Conservation (phyloP, 805 yeast genomes). For the Candida pseudoglaebosa region DNA sequence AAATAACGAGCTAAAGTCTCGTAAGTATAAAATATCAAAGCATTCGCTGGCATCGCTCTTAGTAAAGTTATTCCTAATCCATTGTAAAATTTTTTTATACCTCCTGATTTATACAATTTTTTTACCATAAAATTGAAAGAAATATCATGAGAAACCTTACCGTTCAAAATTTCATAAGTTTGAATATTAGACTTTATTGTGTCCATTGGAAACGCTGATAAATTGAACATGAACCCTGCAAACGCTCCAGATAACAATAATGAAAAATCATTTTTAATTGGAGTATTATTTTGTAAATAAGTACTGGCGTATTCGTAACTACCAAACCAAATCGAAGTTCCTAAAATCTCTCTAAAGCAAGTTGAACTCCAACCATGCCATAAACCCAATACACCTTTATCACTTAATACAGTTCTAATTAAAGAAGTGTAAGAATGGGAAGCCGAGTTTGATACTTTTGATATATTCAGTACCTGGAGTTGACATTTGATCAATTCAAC, state of each 20-base stretch:
- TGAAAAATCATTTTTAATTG: slow-evolving; percentile 44
- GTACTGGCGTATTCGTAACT: slow-evolving; percentile 61
- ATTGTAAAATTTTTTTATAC: slow-evolving; percentile 69
- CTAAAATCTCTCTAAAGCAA: slow-evolving; percentile 75
- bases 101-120: slow-evolving; percentile 40
- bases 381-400: slow-evolving; percentile 64
- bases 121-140: slow-evolving; percentile 28
- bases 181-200: slow-evolving; percentile 87
- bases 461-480: slow-evolving; percentile 60
- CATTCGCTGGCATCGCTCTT: slow-evolving; percentile 88
- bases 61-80: slow-evolving; percentile 80
- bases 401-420: slow-evolving; percentile 34
- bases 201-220: slow-evolving; percentile 83
- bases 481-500: slow-evolving; percentile 89
- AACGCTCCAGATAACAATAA: slow-evolving; percentile 73
- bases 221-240: slow-evolving; percentile 81
- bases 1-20: slow-evolving; percentile 51
- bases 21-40: slow-evolving; percentile 76
- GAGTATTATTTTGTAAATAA: slow-evolving; percentile 10
- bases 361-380: slow-evolving; percentile 90
- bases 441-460: slow-evolving; percentile 24
- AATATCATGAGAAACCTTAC: slow-evolving; percentile 1
- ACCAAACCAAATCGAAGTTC: slow-evolving; percentile 94
- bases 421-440: slow-evolving; percentile 23
- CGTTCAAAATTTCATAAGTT: slow-evolving; percentile 40